phyloP scores from a whole-genome alignment of 257 asterid genomes.

The Misopates orontium region DNA sequence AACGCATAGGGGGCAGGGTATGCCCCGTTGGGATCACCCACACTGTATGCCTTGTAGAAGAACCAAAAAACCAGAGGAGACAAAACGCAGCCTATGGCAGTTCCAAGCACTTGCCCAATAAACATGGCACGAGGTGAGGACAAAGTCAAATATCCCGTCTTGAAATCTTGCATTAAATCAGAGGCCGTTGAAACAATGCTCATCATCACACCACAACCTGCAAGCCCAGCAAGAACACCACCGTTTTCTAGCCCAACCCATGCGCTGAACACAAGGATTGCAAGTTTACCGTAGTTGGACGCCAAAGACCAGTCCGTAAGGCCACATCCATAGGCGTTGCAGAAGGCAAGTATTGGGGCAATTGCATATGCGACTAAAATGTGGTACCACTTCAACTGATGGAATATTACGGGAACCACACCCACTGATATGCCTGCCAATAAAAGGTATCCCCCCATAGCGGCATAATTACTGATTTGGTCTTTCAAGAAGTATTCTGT shows the following conservation, averaged over 20 bases:
- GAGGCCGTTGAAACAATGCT: conserved; percentile 46
- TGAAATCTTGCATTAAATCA: conserved; percentile 49
- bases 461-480: conserved; percentile 41
- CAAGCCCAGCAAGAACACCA: conserved; percentile 48
- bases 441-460: conserved; percentile 40
- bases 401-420: conserved; percentile 47
- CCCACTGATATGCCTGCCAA: conserved; percentile 41
- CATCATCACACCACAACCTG: conserved; percentile 48
- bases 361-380: conserved; percentile 41
- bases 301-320: conserved; percentile 76
- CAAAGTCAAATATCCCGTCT: conserved; percentile 47
- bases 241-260: conserved; percentile 63
- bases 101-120: conserved; percentile 43
- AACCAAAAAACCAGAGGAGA: conserved; percentile 43
- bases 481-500: conserved; percentile 50
- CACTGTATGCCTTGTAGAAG: conserved; percentile 42
- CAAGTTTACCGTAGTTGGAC: conserved; percentile 67
- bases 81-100: conserved; percentile 42
- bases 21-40: conserved; percentile 49
- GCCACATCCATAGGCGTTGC: conserved; percentile 76
- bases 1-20: conserved; percentile 60
- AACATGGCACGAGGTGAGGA: conserved; percentile 48
- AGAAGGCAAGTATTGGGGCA: conserved; percentile 66
- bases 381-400: conserved; percentile 59
- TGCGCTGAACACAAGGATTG: conserved; percentile 57